Evolutionary conservation across 139 green algal species (phyloP).

Genomic region (Chlamydomonas schloesseri): DNA sequence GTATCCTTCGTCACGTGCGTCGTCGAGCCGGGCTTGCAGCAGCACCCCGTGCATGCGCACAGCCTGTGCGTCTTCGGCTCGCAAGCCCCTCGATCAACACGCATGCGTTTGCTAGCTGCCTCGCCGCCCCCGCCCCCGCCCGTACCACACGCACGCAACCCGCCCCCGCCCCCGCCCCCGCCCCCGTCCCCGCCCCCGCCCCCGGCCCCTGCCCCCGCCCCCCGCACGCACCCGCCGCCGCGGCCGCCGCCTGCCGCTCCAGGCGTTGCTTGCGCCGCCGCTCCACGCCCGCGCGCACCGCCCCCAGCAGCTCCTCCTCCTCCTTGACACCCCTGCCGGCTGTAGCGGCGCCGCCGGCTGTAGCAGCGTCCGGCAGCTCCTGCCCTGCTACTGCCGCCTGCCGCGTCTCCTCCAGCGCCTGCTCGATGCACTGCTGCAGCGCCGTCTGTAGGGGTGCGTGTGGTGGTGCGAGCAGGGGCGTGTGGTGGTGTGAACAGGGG

Average conservation of each 20-base stretch:
- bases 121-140: background rate
- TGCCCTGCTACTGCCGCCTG: background rate
- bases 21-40: too few species aligned
- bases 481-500: background rate
- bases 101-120: too few species aligned
- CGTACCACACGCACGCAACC: too few species aligned
- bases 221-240: too few species aligned
- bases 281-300: conserved; percentile 18
- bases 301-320: conserved; percentile 11
- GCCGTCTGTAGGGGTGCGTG: conserved; percentile 21
- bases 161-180: too few species aligned
- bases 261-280: conserved; percentile 3
- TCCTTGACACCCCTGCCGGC: background rate
- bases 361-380: background rate
- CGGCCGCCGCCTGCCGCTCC: background rate
- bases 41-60: too few species aligned
- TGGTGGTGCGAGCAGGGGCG: background rate
- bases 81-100: too few species aligned
- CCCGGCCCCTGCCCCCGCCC: too few species aligned
- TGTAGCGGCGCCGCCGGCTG: background rate
- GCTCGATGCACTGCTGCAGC: conserved; percentile 27
- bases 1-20: too few species aligned
- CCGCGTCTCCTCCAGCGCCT: conserved; percentile 29
- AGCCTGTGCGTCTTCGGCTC: too few species aligned
- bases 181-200: too few species aligned